These are phyloP conservation scores for Orbilia brochopaga DNA, from an alignment of 2,329 filamentous ascomycete genomes.

Conservation along the genomic window DNA sequence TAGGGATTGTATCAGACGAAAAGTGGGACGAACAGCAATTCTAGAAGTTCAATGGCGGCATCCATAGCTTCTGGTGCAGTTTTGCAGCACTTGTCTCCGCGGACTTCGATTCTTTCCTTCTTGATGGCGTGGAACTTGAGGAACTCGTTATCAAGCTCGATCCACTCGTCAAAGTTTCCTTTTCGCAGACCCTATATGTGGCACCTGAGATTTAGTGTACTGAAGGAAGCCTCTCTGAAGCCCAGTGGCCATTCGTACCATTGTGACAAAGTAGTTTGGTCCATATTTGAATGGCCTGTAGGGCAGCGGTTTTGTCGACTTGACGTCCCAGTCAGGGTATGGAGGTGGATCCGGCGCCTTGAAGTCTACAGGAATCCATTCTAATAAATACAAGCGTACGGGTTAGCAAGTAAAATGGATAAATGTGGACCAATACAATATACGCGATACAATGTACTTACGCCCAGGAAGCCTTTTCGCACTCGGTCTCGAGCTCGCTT, in stretches of 20 bases:
- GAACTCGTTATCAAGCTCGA: conserved; percentile 83
- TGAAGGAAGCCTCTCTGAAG: no score
- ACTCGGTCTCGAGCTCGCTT: background rate
- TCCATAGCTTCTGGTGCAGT: conserved; percentile 74
- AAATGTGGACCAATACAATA: no score
- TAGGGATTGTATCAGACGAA: background rate
- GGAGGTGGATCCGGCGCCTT: conserved; percentile 66
- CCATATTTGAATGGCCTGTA: conserved; percentile 81
- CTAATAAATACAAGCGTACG: conserved; percentile 8
- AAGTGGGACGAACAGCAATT: conserved; percentile 65
- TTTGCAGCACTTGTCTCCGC: conserved; percentile 70
- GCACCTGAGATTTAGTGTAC: no score
- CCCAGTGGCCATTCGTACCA: no score
- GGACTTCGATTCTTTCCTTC: conserved; percentile 69
- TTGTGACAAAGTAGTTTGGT: conserved; percentile 60
- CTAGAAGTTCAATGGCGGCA: conserved; percentile 75
- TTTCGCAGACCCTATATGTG: conserved; percentile 65
- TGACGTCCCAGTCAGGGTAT: conserved; percentile 72
- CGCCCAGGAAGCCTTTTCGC: conserved; percentile 19
- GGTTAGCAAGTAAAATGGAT: background rate
- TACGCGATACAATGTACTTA: no score
- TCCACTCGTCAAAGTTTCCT: conserved; percentile 76
- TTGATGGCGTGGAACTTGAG: conserved; percentile 76
- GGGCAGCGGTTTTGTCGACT: conserved; percentile 72
- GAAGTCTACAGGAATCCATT: conserved; percentile 68